Percentiles rank a stretch among this genome's conserved stretches.
These are phyloP conservation scores for Calonectria fujianensis DNA, from an alignment of 2,329 filamentous ascomycete genomes.

Conservation along the genomic window DNA sequence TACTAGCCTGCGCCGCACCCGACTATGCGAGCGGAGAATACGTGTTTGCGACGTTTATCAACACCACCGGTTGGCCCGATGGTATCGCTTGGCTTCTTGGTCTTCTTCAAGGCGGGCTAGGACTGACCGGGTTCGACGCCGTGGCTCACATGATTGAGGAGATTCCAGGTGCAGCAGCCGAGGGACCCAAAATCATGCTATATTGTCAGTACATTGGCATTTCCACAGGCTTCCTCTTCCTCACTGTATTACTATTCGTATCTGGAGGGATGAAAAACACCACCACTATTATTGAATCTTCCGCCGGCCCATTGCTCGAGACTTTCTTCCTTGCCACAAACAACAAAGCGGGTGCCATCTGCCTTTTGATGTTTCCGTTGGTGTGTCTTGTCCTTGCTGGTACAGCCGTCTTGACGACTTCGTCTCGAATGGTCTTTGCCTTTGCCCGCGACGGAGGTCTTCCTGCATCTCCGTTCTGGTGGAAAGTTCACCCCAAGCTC, in stretches of 20 bases:
- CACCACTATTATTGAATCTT: constrained; percentile 67
- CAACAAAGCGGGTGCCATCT: constrained; percentile 77
- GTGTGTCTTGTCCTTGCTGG: constrained; percentile 79
- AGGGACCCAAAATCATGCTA: constrained; percentile 63
- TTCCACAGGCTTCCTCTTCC: constrained; percentile 77
- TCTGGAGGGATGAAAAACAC: constrained; percentile 72
- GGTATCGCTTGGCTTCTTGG: constrained; percentile 60
- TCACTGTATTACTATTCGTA: constrained; percentile 79
- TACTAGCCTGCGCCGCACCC: constrained; percentile 78
- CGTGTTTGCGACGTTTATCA: constrained; percentile 58
- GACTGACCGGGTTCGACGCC: constrained; percentile 59
- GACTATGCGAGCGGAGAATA: constrained; percentile 67
- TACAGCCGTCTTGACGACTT: constrained; percentile 79
- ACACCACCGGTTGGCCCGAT: constrained; percentile 59
- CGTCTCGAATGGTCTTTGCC: constrained; percentile 79
- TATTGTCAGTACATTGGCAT: constrained; percentile 78
- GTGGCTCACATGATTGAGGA: constrained; percentile 62
- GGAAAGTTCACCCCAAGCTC: constrained; percentile 76
- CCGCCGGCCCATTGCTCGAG: constrained; percentile 75
- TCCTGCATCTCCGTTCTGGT: constrained; percentile 76
- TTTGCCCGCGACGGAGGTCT: constrained; percentile 80
- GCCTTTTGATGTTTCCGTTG: constrained; percentile 80
- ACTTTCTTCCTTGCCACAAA: constrained; percentile 78
- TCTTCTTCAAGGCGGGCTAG: constrained; percentile 58
- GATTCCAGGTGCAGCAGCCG: constrained; percentile 56